These are phyloP conservation scores for Amphirosellinia nigrospora DNA, from an alignment of 495 filamentous ascomycete genomes.

Conservation along the genomic window DNA sequence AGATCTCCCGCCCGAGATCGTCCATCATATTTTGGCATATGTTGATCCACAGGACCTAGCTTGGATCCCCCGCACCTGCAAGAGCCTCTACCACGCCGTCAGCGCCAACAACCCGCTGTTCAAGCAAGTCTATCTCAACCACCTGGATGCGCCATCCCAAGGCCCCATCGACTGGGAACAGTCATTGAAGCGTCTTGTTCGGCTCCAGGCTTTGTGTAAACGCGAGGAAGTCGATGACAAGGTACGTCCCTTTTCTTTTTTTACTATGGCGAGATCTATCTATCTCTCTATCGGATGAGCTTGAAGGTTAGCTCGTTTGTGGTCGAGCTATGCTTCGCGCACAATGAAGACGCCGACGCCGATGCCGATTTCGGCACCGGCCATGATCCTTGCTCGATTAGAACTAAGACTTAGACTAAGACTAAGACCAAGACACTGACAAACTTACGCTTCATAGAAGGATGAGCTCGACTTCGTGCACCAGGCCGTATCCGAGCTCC, in stretches of 20 bases:
- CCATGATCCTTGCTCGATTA: background rate
- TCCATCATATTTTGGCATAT: conserved; percentile 60
- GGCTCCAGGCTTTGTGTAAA: conserved; percentile 50
- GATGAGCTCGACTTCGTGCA: conserved; percentile 48
- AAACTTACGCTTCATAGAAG: conserved; percentile 27
- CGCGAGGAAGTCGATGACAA: conserved; percentile 39
- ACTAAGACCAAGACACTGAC: conserved; percentile 32
- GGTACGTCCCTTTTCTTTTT: conserved; percentile 23
- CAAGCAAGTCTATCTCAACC: conserved; percentile 57
- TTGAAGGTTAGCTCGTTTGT: background rate
- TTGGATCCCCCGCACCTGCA: conserved; percentile 53
- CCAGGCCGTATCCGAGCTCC: conserved; percentile 41
- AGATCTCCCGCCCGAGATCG: conserved; percentile 62
- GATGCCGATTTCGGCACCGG: background rate
- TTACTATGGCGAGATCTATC: no score
- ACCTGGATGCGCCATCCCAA: conserved; percentile 44
- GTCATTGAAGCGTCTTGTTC: conserved; percentile 55
- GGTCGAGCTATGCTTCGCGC: background rate
- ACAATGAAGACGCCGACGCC: background rate
- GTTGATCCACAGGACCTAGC: conserved; percentile 61
- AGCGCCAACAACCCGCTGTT: conserved; percentile 58
- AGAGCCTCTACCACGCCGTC: conserved; percentile 53
- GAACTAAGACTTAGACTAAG: no score
- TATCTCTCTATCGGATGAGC: background rate
- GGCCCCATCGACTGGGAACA: conserved; percentile 55